A percentile compares a stretch with the other conserved stretches of the same genome.
Evolutionary conservation across 2,329 filamentous ascomycete genomes (phyloP).

Genomic region (Fusarium paranaense): DNA sequence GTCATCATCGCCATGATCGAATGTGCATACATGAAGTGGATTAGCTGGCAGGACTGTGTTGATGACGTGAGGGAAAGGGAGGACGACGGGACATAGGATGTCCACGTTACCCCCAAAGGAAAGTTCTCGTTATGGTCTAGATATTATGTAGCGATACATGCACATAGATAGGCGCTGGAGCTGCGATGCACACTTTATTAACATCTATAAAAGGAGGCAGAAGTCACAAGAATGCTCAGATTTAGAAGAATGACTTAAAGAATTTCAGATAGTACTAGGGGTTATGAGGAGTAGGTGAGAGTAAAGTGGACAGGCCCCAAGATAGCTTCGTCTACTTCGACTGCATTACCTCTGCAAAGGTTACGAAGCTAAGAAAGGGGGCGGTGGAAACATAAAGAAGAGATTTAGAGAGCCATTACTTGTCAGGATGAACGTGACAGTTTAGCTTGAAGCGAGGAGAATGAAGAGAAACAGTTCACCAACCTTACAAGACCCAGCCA

Average conservation of each 20-base stretch:
- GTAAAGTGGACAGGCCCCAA: no score
- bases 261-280: neutral
- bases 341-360: no score
- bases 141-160: neutral
- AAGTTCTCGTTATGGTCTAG: neutral
- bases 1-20: slow-evolving; percentile 38
- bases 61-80: slow-evolving; percentile 39
- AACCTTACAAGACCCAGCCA: no score
- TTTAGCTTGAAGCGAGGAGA: no score
- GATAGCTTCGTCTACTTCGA: no score
- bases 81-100: slow-evolving; percentile 23
- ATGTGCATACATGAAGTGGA: slow-evolving; percentile 40
- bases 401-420: no score
- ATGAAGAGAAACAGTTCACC: no score
- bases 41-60: slow-evolving; percentile 40
- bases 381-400: no score
- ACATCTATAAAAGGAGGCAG: neutral
- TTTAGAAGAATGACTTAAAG: neutral
- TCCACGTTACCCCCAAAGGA: neutral
- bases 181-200: neutral
- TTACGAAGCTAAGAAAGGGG: no score
- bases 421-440: no score
- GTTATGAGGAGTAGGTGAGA: no score
- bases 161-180: neutral
- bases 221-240: neutral